phyloP scores from a whole-genome alignment of 192 early-diverging fungal species.

The Phlyctochytrium planicorne region DNA sequence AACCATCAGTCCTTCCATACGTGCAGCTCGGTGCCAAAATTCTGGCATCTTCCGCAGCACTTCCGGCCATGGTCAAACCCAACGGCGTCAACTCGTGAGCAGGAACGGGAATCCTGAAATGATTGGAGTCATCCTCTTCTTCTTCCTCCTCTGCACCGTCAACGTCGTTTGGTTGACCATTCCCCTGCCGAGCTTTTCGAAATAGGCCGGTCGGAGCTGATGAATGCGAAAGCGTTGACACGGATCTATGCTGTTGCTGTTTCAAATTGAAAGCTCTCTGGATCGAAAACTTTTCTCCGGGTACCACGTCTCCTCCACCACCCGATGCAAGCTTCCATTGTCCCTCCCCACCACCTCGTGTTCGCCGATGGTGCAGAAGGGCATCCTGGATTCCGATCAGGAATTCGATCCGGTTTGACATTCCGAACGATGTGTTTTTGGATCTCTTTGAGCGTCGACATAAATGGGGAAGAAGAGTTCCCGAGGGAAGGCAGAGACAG shows the following conservation, averaged over 20 bases:
- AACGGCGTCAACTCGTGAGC: not conserved
- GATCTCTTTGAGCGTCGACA: not conserved
- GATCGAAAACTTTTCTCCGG: no score
- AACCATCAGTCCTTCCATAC: not conserved
- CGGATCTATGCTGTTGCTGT: no score
- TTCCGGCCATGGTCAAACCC: not conserved
- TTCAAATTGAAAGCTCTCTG: no score
- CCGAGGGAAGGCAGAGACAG: not conserved
- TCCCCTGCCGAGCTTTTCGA: no score
- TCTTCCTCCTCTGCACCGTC: not conserved
- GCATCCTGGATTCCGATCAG: not conserved
- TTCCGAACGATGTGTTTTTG: not conserved
- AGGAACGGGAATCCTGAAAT: no score
- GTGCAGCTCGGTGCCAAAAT: conserved; percentile 2
- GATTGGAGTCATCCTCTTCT: no score
- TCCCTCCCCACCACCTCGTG: not conserved
- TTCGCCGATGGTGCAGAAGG: not conserved
- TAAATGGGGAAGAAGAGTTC: not conserved
- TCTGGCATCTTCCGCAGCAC: not conserved
- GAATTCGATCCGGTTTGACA: conserved; percentile 4
- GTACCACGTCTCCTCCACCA: no score
- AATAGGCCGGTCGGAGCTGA: no score
- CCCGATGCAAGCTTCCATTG: no score
- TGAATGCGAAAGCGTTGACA: no score
- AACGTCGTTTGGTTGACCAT: no score